Percentiles rank a stretch among this genome's conserved stretches.
phyloP scores from a whole-genome alignment of 495 filamentous ascomycete species.

The Bathelium albidoporum region DNA sequence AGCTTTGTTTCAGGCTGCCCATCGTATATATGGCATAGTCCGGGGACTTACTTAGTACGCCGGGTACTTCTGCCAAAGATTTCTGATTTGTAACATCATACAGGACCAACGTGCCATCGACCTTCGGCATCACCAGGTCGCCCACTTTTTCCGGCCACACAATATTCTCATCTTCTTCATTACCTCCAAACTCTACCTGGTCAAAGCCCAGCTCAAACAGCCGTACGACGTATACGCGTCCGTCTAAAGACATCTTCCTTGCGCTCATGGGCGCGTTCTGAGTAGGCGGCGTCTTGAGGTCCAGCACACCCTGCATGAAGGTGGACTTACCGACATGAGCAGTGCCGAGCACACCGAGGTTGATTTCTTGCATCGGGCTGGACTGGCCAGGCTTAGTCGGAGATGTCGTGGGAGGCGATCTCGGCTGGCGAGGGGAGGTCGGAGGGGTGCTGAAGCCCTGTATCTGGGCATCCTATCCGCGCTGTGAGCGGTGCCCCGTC shows the following conservation, averaged over 20 bases:
- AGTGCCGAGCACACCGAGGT: slow-evolving; percentile 76
- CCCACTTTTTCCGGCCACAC: slow-evolving; percentile 67
- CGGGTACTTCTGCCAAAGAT: slow-evolving; percentile 55
- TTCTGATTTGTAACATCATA: slow-evolving; percentile 74
- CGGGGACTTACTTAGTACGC: slow-evolving; percentile 58
- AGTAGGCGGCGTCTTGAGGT: slow-evolving; percentile 49
- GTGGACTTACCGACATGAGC: slow-evolving; percentile 78
- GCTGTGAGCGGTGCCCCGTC: not conserved
- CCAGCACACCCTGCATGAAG: slow-evolving; percentile 72
- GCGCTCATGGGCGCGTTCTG: slow-evolving; percentile 34
- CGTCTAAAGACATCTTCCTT: slow-evolving; percentile 69
- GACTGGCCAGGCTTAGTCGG: not conserved
- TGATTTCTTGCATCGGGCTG: slow-evolving; percentile 52
- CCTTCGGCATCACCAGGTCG: slow-evolving; percentile 53
- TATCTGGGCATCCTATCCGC: not conserved
- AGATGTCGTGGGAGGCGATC: not conserved
- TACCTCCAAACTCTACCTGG: slow-evolving; percentile 47
- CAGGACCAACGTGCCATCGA: slow-evolving; percentile 75
- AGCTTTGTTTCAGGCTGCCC: not conserved
- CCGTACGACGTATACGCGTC: slow-evolving; percentile 63
- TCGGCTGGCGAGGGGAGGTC: not conserved
- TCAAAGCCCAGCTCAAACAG: slow-evolving; percentile 66
- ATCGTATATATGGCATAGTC: not conserved
- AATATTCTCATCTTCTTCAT: slow-evolving; percentile 50
- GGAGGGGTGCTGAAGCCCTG: slow-evolving; percentile 2